Percentiles rank a stretch among this genome's conserved stretches.
phyloP scores from a whole-genome alignment of 352 stramenopile species.

The Globisporangium sylvaticum region DNA sequence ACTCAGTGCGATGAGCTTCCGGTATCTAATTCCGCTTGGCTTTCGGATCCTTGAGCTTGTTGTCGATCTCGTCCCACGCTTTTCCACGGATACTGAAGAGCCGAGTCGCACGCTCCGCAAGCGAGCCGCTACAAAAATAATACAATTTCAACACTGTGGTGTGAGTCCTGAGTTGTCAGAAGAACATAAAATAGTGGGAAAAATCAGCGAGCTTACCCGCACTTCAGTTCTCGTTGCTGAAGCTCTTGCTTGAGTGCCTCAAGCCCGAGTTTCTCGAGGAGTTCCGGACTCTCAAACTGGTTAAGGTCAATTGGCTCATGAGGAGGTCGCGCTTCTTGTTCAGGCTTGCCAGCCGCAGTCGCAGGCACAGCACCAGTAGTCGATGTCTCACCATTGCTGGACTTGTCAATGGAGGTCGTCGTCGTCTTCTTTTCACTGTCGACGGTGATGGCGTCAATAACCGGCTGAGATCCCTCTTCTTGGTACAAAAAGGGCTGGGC shows the following conservation, averaged over 20 bases:
- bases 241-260: constrained; percentile 93
- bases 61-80: constrained; percentile 85
- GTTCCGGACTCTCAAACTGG: constrained; percentile 46
- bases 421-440: not conserved
- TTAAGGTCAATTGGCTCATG: constrained; percentile 45
- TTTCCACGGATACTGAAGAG: constrained; percentile 93
- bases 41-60: constrained; percentile 69
- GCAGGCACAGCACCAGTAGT: not conserved
- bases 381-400: not conserved
- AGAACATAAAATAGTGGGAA: not conserved
- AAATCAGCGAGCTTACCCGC: constrained; percentile 65
- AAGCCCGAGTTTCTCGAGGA: constrained; percentile 86
- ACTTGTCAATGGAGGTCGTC: not conserved
- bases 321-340: not conserved
- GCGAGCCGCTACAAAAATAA: constrained; percentile 66
- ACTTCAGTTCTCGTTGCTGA: constrained; percentile 92
- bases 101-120: constrained; percentile 86
- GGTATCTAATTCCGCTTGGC: constrained; percentile 6
- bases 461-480: constrained; percentile 32
- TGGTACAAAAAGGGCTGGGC: constrained; percentile 66
- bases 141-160: constrained; percentile 6
- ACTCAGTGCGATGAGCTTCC: not conserved
- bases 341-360: not conserved
- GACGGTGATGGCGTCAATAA: constrained; percentile 40
- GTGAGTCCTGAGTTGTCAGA: not conserved